These are phyloP conservation scores for Achaetomium macrosporum DNA, from an alignment of 2,329 filamentous ascomycete genomes.

Conservation along the genomic window DNA sequence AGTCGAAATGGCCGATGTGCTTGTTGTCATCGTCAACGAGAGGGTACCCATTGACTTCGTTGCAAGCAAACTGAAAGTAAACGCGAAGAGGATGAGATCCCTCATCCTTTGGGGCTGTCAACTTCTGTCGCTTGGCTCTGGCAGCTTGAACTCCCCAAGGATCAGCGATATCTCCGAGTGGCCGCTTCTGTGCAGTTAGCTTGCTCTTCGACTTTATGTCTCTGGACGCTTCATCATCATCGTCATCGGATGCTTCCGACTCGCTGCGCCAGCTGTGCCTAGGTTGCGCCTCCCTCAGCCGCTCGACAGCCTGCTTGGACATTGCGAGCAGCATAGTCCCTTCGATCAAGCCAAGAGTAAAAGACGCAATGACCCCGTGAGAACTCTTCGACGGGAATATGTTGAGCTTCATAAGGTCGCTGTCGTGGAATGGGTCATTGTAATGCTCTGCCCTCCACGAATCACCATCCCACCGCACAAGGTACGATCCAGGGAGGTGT, in stretches of 20 bases:
- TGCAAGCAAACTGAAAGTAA: slow-evolving; percentile 10
- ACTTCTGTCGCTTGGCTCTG: neutral
- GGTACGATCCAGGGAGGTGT: slow-evolving; percentile 3
- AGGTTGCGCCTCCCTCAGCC: slow-evolving; percentile 4
- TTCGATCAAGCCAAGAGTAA: slow-evolving; percentile 1
- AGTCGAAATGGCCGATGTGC: slow-evolving; percentile 10
- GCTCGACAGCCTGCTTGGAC: neutral
- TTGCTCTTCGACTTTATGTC: no score
- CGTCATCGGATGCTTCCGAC: neutral
- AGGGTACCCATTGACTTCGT: neutral
- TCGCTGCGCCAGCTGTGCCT: neutral
- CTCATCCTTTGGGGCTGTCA: neutral
- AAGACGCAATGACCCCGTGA: slow-evolving; percentile 7
- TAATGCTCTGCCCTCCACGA: neutral
- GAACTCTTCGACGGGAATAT: slow-evolving; percentile 1
- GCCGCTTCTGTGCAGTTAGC: neutral
- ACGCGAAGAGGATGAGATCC: neutral
- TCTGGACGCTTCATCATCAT: neutral
- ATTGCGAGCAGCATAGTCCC: slow-evolving; percentile 10
- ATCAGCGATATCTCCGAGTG: slow-evolving; percentile 2
- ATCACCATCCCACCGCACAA: neutral
- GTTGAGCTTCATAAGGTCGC: slow-evolving; percentile 4
- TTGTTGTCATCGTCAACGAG: neutral
- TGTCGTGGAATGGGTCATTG: neutral
- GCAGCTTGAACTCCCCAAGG: slow-evolving; percentile 6